Base-by-base conservation (phyloP, 495 filamentous ascomycete genomes). In the Penicillium malachiteum region DNA sequence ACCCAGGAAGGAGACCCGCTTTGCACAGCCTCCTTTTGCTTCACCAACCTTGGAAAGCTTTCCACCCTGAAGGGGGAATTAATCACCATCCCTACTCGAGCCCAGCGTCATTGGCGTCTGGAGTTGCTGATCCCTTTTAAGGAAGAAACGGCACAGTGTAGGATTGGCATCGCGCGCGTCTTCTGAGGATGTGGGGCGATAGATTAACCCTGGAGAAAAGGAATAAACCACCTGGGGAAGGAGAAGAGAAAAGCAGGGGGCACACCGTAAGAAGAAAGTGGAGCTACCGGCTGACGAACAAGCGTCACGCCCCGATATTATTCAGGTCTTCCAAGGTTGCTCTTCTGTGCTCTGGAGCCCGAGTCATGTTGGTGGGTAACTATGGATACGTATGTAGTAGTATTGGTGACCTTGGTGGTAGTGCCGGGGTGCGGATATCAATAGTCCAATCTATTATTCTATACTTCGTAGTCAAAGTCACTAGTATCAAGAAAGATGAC, bases 21-120 rank as follows among this genome's bases (percentile, higher is more conserved):
- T 46, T 67, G 65, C 65, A 67, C 65, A 67, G 65, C 65, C 65
- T 67, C 62, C 64, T 62, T 65, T 56, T 62, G 51, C 47, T 53
- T 55, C 57, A 54, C 52, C 59, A 59, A 59, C 61, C 58, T 59
- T 67, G 64, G 64, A 64, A 64, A 34, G 52, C 54, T 52, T 12
- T 21, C 44, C 55, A 44, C 42, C 55, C 52, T 46, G 38, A 54
- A 59, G 46, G 55, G 55, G 63, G 47, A 61, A 61, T 50, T 53
- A 54, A 57, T 60, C 43, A 50, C 52, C 52, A n/a, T 14, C 45
- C 34, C 33, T 26, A 37, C 17, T 48, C 49, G 38, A 38, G 48
- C 30, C 48, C 42, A 45, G 50, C 62, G 53, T 65, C 59, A 65
- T 64, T 56, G 63, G 56, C 60, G 54, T 58, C 43, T 56, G 26